Percentiles rank a stretch among this genome's conserved stretches.
These are phyloP conservation scores for Pestalotiopsis sp. DNA, from an alignment of 2,329 filamentous ascomycete species.

Conservation along the genomic window DNA sequence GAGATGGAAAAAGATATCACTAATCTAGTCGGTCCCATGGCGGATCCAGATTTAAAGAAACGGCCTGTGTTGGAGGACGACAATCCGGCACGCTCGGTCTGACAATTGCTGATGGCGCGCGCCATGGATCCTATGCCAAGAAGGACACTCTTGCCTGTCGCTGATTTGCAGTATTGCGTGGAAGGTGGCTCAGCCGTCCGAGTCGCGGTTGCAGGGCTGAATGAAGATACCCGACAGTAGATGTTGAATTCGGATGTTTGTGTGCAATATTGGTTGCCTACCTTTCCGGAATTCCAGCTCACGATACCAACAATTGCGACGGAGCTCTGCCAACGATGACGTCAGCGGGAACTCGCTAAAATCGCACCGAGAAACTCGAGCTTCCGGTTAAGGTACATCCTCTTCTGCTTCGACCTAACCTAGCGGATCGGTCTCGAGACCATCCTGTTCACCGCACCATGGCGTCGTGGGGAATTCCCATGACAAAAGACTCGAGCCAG, in stretches of 20 bases:
- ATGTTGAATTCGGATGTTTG: background rate
- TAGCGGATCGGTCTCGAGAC: background rate
- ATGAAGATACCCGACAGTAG: background rate
- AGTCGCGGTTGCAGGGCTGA: background rate
- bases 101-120: background rate
- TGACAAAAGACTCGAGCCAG: background rate
- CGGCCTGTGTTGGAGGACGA: background rate
- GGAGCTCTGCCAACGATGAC: background rate
- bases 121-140: background rate
- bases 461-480: background rate
- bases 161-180: background rate
- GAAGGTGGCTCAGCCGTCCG: background rate
- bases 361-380: background rate
- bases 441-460: background rate
- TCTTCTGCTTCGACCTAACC: constrained; percentile 6
- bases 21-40: background rate
- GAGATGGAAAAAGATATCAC: background rate
- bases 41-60: background rate
- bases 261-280: background rate
- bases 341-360: constrained; percentile 2
- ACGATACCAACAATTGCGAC: background rate
- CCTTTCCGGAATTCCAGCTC: background rate
- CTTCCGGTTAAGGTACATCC: background rate
- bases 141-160: background rate
- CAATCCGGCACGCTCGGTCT: constrained; percentile 11